Evolutionary conservation across 169 alveolate genomes (phyloP).

Genomic region (Blepharisma undulans): DNA sequence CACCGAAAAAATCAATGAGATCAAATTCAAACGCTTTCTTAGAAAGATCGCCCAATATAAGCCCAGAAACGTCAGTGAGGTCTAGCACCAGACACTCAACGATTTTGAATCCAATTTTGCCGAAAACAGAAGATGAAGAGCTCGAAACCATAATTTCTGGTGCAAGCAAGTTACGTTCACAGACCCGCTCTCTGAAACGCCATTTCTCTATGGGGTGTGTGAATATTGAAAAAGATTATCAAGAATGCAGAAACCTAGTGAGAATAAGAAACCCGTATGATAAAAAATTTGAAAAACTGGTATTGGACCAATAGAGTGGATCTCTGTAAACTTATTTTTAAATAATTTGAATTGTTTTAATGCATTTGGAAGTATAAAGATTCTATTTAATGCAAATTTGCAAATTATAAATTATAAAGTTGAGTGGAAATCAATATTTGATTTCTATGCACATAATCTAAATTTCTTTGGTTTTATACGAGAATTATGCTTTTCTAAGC

Average conservation of each 20-base stretch:
- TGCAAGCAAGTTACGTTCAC: background rate
- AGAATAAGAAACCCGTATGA: background rate
- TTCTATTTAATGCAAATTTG: background rate
- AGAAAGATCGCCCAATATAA: background rate
- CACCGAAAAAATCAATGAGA: background rate
- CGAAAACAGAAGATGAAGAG: background rate
- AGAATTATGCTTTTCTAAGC: too few species aligned
- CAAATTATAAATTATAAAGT: too few species aligned
- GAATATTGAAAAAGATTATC: background rate
- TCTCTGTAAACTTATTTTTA: background rate
- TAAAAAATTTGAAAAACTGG: background rate
- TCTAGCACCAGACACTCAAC: background rate
- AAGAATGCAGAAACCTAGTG: background rate
- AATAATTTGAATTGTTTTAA: too few species aligned
- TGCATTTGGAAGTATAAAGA: background rate
- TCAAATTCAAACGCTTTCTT: background rate
- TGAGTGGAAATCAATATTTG: background rate
- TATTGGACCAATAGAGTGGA: background rate
- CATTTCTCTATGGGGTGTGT: background rate
- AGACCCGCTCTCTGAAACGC: background rate
- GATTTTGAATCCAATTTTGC: background rate
- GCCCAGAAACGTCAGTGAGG: background rate
- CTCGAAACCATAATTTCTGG: background rate
- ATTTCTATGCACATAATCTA: too few species aligned
- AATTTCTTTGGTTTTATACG: too few species aligned